Evolutionary conservation across 2,329 filamentous ascomycete species (phyloP).

Genomic region (Colletotrichum gloeosporioides): DNA sequence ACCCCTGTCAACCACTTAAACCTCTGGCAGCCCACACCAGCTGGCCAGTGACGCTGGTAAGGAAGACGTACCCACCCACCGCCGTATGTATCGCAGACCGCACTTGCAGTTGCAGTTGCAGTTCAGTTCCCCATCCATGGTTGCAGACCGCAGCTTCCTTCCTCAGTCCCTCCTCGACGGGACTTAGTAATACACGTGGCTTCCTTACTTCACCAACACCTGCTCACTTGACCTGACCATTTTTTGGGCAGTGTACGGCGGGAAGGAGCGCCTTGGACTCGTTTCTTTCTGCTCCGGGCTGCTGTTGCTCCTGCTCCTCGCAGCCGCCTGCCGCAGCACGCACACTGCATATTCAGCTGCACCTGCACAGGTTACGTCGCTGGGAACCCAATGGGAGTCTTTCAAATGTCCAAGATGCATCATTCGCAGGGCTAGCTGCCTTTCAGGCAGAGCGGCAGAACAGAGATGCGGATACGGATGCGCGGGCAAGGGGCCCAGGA

Average conservation of each 20-base stretch:
- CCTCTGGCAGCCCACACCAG: background rate
- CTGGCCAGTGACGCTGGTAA: background rate
- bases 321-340: background rate
- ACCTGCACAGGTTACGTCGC: background rate
- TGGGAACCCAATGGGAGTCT: background rate
- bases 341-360: background rate
- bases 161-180: no score
- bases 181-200: background rate
- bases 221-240: background rate
- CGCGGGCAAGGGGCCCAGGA: background rate
- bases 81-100: background rate
- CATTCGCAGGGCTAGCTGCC: background rate
- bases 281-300: background rate
- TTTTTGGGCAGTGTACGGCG: background rate
- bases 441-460: background rate
- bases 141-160: background rate
- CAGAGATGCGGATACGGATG: background rate
- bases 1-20: conserved; percentile 18
- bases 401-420: background rate
- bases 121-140: background rate
- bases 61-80: background rate
- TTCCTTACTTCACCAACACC: background rate
- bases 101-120: background rate
- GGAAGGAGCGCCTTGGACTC: background rate
- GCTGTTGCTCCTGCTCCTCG: background rate